A percentile compares a stretch with the other conserved stretches of the same genome.
phyloP scores from a whole-genome alignment of 371 early-diverging fungal genomes.

The Ecytonucleospora hepatopenaei region DNA sequence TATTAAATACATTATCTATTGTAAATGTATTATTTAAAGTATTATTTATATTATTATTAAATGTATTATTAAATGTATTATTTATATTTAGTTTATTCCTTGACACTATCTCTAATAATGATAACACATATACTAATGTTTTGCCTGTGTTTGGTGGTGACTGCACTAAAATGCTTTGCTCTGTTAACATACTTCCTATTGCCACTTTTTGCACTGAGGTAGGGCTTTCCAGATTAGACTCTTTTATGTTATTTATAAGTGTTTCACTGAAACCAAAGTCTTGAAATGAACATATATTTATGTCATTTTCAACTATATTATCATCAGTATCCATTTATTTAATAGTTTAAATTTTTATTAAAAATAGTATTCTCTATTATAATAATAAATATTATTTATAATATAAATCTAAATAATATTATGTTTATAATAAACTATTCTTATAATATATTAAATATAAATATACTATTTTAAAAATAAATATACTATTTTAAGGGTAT shows the following conservation, averaged over 20 bases:
- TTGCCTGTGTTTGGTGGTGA: constrained; percentile 94
- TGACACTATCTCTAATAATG: background rate
- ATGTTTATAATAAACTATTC: background rate
- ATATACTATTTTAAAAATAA: background rate
- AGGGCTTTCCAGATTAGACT: constrained; percentile 59
- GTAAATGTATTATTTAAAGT: too few species aligned
- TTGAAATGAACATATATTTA: constrained; percentile 23
- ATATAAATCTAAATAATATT: too few species aligned
- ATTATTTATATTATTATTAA: too few species aligned
- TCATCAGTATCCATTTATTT: too few species aligned
- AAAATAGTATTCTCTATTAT: too few species aligned
- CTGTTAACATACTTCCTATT: constrained; percentile 35
- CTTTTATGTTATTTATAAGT: constrained; percentile 43
- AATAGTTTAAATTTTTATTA: too few species aligned
- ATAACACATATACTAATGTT: constrained; percentile 76
- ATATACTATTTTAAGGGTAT: background rate
- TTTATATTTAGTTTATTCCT: too few species aligned
- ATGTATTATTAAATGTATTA: too few species aligned
- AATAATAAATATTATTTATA: too few species aligned
- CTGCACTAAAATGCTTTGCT: constrained; percentile 69
- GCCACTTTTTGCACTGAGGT: constrained; percentile 43
- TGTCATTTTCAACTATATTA: too few species aligned
- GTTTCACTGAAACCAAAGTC: constrained; percentile 34
- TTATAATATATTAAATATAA: background rate
- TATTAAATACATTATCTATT: too few species aligned